These are phyloP conservation scores for Didymosphaeria variabile DNA, from an alignment of 2,329 filamentous ascomycete species.

Conservation along the genomic window DNA sequence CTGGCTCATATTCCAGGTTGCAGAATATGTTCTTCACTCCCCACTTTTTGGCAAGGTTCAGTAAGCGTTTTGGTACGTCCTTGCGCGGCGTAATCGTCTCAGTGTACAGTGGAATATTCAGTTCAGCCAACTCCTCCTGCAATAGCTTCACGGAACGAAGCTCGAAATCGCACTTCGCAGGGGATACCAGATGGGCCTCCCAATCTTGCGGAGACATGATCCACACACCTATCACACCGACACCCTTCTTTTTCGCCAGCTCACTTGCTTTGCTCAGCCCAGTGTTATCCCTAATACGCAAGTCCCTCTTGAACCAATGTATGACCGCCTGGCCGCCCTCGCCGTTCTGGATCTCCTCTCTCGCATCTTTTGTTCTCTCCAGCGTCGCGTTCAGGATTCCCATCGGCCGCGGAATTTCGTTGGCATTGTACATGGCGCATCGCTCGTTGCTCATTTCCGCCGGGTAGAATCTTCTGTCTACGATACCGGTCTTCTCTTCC, in stretches of 20 bases:
- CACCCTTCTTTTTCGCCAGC: slow-evolving; percentile 70
- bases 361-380: slow-evolving; percentile 64
- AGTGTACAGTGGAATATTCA: slow-evolving; percentile 81
- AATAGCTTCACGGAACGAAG: slow-evolving; percentile 75
- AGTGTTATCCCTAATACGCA: slow-evolving; percentile 78
- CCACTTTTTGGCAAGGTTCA: slow-evolving; percentile 75
- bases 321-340: slow-evolving; percentile 71
- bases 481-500: slow-evolving; percentile 51
- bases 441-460: slow-evolving; percentile 85
- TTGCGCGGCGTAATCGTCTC: slow-evolving; percentile 75
- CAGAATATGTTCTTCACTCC: slow-evolving; percentile 77
- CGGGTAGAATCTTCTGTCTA: slow-evolving; percentile 76
- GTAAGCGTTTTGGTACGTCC: slow-evolving; percentile 67
- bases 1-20: slow-evolving; percentile 92
- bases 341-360: slow-evolving; percentile 57
- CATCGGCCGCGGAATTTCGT: slow-evolving; percentile 76
- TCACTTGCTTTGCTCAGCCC: slow-evolving; percentile 72
- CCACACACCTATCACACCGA: slow-evolving; percentile 80
- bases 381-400: slow-evolving; percentile 71
- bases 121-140: slow-evolving; percentile 69
- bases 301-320: slow-evolving; percentile 91
- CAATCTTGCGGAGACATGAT: slow-evolving; percentile 85
- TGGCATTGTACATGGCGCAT: slow-evolving; percentile 76
- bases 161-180: slow-evolving; percentile 81
- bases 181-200: slow-evolving; percentile 78